Evolutionary conservation across 2,329 filamentous ascomycete species (phyloP), one percentile per base, ranked within the genome.

Genomic region (Macroventuria anomochaeta): DNA sequence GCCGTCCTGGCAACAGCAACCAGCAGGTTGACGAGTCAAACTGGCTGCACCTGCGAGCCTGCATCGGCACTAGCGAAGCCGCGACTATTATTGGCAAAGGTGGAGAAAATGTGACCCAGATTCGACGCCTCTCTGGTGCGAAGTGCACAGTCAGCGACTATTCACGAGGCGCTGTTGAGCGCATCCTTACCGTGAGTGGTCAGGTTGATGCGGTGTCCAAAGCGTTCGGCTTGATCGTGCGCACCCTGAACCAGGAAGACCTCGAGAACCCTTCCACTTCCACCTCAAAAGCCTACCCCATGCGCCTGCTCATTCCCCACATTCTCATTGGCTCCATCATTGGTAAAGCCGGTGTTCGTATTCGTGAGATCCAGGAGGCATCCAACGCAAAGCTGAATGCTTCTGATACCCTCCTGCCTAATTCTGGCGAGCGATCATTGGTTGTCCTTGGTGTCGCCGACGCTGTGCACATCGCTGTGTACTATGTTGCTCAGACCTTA

Each of bases 81-180:
- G 95, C 95, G 32, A 99, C 95, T 41, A 91, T 97, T 63, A 99
- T 99, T 77, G 95, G 95, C 72, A 99, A 99, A 80, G 93, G 93
- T 60, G 95, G 95, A 73, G 95, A 99, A 81, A 99, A 99, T 72
- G 95, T 99, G 40, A 96, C 93, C 64, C 91, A 96, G 79, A 97
- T 99, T 72, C 88, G 95, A 64, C 91, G 91, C 74, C 83, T 96
- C 79, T 97, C 95, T 46, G 93, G 92, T 68, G 95, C 95, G 63
- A 97, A 97, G 80, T 99, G 95, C 81, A 99, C 95, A 40, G 95
- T 99, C 66, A 97, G 93, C 79, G 95, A 99, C 78, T 99, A 97
- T 72, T 90, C 96, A 66, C 91, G 96, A 72, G 95, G 95, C 63
- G 95, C 95, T 49, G 93, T 97, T 28, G 95, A 99, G 81, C 91